Base-by-base conservation (phyloP, 257 asterid genomes). In the Solanum sitiens region DNA sequence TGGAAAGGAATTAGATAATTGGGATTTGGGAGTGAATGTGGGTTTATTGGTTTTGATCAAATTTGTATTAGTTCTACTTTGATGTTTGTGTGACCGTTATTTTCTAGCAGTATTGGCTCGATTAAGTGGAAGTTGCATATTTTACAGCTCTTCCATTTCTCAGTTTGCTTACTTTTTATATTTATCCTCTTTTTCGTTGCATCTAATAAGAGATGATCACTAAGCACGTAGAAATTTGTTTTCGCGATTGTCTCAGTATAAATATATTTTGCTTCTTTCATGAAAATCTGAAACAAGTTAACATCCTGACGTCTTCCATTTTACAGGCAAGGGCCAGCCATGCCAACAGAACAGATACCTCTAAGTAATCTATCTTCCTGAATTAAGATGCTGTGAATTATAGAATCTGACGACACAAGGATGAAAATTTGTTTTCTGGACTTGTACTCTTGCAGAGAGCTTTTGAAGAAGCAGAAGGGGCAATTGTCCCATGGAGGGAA, bases 321-420 rank as follows among this genome's bases (percentile, higher is more conserved):
- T 76, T 25, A 76, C 87, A 89, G 90, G 89, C 56, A 86, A 44
- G 47, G 23, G 77, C 27, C 39, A 13, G 15, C 40, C 77, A 40
- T 44, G 39, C 42, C 50, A 27, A 32, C 18, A 18, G 44, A 65
- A 33, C 42, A 35, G 85, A 63, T 33, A 42, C 86, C 82, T 79
- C 88, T 79, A 20, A 84, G 91, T 89, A 89, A 89, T 70, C 13
- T 3, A 53, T 20, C 74, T 68, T 89, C 33, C 67, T 27, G 25
- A 70, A 70, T 77, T 27, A 33, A 39, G 77, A 44, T 79, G n/a
- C 30, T 89, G 16, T 39, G 75, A 79, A 35, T 61, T 39, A 40
- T 85, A 15, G 59, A 14, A 40, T 50, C 23, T 23, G 83, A 21
- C 8, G 15, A 25, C 79, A 59, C n/a, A 70, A 53, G 32, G 75